Evolutionary conservation across 495 filamentous ascomycete species (phyloP).

Genomic region (Tuber umbilicatum): DNA sequence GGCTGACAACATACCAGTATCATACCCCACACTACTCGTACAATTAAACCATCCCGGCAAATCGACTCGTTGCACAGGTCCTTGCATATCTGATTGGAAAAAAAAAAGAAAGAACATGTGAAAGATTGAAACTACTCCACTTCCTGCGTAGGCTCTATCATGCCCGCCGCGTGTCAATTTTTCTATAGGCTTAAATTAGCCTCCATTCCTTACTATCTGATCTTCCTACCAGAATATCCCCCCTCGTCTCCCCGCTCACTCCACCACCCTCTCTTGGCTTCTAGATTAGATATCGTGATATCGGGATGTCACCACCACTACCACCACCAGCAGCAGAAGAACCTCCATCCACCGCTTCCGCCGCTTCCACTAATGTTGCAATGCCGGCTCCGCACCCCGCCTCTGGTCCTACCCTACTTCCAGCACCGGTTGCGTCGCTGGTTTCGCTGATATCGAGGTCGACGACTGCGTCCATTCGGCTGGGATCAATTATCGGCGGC

Average conservation of each 20-base stretch:
- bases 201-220: background rate
- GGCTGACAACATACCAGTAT: background rate
- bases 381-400: slow-evolving; percentile 15
- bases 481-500: slow-evolving; percentile 61
- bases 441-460: slow-evolving; percentile 64
- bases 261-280: background rate
- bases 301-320: background rate
- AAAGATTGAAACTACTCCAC: background rate
- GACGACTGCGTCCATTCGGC: slow-evolving; percentile 61
- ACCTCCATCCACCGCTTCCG: background rate
- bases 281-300: background rate
- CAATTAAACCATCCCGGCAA: background rate
- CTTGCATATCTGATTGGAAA: background rate
- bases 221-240: background rate
- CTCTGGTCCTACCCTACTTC: slow-evolving; percentile 58
- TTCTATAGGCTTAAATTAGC: background rate
- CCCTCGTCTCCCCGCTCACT: background rate
- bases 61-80: background rate
- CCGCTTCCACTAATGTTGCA: background rate
- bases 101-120: background rate
- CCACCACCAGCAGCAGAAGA: background rate
- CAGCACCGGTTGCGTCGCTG: slow-evolving; percentile 58
- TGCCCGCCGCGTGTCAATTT: background rate
- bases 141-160: background rate
- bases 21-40: too few relatives aligned